Conservation (phyloP, 495 filamentous ascomycete genomes). For the Xylaria longipes region DNA sequence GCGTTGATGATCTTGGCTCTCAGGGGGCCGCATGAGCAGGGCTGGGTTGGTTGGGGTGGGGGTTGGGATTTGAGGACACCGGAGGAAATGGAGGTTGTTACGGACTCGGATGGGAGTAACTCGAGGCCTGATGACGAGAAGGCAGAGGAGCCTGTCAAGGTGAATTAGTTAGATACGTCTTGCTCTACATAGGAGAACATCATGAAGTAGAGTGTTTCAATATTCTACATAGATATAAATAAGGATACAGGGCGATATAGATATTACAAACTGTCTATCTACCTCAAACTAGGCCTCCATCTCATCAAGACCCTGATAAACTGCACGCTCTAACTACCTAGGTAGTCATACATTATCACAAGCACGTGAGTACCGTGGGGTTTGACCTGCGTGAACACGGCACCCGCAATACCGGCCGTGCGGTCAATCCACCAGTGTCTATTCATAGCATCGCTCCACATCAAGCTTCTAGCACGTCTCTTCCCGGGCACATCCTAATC, state of each 20-base stretch:
- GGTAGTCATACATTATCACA: slow-evolving; percentile 2
- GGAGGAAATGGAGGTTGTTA: background rate
- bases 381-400: slow-evolving; percentile 38
- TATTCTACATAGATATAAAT: too few relatives aligned
- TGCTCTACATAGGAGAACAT: too few relatives aligned
- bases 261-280: background rate
- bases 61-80: slow-evolving; percentile 52
- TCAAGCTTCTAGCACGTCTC: slow-evolving; percentile 40
- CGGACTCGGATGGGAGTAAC: background rate
- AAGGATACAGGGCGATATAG: too few relatives aligned
- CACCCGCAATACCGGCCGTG: slow-evolving; percentile 35
- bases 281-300: background rate
- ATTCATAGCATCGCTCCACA: slow-evolving; percentile 48
- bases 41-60: slow-evolving; percentile 73
- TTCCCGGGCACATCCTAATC: slow-evolving; percentile 31
- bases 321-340: background rate
- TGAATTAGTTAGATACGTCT: too few relatives aligned
- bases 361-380: slow-evolving; percentile 2
- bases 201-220: too few relatives aligned
- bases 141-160: background rate
- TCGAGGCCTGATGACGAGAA: background rate
- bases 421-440: slow-evolving; percentile 41
- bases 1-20: slow-evolving; percentile 56
- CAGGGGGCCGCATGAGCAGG: slow-evolving; percentile 66
- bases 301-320: background rate